Conservation (phyloP, 306 rosid species). For the Quercus wislizeni region DNA sequence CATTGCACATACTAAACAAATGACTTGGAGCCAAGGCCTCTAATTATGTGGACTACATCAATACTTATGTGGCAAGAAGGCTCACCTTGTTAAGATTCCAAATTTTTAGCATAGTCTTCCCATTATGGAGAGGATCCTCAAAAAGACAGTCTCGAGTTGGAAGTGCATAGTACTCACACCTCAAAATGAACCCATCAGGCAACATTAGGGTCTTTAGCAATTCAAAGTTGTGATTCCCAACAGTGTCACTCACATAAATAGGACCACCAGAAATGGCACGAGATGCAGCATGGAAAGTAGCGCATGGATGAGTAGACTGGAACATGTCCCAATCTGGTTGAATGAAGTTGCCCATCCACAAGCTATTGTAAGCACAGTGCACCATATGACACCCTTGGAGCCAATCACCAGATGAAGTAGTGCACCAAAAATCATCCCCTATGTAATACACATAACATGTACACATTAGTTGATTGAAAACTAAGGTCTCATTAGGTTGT, state of each 20-base stretch:
- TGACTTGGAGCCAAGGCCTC: no score
- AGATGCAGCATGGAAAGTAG: slow-evolving; percentile 89
- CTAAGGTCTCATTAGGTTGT: background rate
- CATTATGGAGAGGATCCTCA: slow-evolving; percentile 86
- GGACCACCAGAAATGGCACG: slow-evolving; percentile 97
- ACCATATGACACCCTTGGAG: slow-evolving; percentile 99
- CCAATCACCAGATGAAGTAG: slow-evolving; percentile 94
- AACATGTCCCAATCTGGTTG: slow-evolving; percentile 99
- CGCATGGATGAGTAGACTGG: slow-evolving; percentile 91
- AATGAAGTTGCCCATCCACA: slow-evolving; percentile 97
- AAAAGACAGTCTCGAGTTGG: slow-evolving; percentile 90
- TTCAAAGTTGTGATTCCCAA: slow-evolving; percentile 77
- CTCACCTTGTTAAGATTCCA: slow-evolving; percentile 91
- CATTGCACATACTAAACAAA: background rate
- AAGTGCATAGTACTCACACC: slow-evolving; percentile 76
- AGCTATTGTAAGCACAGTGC: slow-evolving; percentile 85
- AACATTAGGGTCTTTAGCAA: slow-evolving; percentile 65
- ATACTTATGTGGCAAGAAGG: background rate
- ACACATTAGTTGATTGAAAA: background rate
- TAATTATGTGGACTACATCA: no score
- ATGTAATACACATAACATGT: background rate
- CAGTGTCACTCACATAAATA: slow-evolving; percentile 72
- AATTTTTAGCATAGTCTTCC: slow-evolving; percentile 86
- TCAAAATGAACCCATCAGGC: slow-evolving; percentile 85
- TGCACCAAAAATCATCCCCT: slow-evolving; percentile 93